Evolutionary conservation across 2,329 filamentous ascomycete species (phyloP).

Genomic region (Stachybotrys chartarum): DNA sequence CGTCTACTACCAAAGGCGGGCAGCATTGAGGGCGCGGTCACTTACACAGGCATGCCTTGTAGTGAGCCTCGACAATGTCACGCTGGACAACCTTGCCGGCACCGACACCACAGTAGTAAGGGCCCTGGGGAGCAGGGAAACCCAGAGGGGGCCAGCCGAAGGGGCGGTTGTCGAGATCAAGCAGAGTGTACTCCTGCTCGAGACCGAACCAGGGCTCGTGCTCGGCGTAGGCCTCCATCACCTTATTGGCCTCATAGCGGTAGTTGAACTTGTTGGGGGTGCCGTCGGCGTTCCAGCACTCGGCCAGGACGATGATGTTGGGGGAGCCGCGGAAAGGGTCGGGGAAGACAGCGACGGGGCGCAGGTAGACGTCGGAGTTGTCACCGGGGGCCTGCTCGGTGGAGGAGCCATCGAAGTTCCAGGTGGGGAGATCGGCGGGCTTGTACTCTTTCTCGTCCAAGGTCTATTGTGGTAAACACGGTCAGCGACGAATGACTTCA

Average conservation of each 20-base stretch:
- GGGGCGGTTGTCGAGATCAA: slow-evolving; percentile 78
- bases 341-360: slow-evolving; percentile 80
- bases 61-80: slow-evolving; percentile 78
- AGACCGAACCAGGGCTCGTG: slow-evolving; percentile 96
- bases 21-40: neutral
- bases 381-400: slow-evolving; percentile 88
- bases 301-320: slow-evolving; percentile 90
- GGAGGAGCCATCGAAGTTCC: slow-evolving; percentile 68
- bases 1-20: neutral
- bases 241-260: slow-evolving; percentile 81
- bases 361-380: slow-evolving; percentile 97
- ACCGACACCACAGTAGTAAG: slow-evolving; percentile 78
- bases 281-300: slow-evolving; percentile 92
- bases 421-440: slow-evolving; percentile 45
- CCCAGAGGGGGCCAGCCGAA: slow-evolving; percentile 68
- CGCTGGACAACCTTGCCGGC: slow-evolving; percentile 96
- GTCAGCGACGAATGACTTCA: neutral
- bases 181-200: slow-evolving; percentile 83
- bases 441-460: slow-evolving; percentile 42
- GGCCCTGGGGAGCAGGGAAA: slow-evolving; percentile 67
- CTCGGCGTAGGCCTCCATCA: slow-evolving; percentile 80
- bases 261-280: slow-evolving; percentile 98
- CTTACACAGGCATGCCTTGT: slow-evolving; percentile 59
- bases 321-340: slow-evolving; percentile 84
- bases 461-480: slow-evolving; percentile 29